Evolutionary conservation across 2,329 filamentous ascomycete species (phyloP), one percentile per base, ranked within the genome.

Genomic region (Fusarium tupiense): DNA sequence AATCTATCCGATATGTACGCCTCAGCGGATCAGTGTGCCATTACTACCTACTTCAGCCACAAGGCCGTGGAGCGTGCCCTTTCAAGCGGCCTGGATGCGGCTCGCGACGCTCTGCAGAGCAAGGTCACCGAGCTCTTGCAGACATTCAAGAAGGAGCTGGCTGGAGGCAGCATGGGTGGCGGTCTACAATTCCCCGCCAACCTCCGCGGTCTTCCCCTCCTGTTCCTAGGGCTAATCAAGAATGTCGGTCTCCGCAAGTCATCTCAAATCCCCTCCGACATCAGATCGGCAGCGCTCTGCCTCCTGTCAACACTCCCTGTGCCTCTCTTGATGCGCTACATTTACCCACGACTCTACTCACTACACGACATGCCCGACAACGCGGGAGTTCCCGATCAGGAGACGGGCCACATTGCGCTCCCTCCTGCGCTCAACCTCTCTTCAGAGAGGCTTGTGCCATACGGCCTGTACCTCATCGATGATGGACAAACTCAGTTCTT

Each of bases 401-500:
- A 93, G 80, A 98, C 94, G 6, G 95, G 94, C 78, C 94, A 97
- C 79, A 98, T 97, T 73, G 88, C 94, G 57, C 91, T 99, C 62
- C 96, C 96, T 31, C 94, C 94, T 9, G 88, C 94, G 1, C 80
- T 94, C 79, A 98, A 98, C 82, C 88, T 98, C 66, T 95, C 94
- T 7, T 98, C 95, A 3, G 94, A 96, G 82, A 91, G 93, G 53
- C 89, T 99, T 57, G 94, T 94, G 8, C 90, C 95, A 2, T 98
- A 97, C 80, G 96, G 96, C 35, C 86, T 99, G 24, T 99, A 99
- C 83, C 89, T 99, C 66, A 96, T 99, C 78, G 96, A 99, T 78
- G 96, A 99, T 80, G 95, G 95, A 6, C 96, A 98, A 83, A 98
- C 94, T 11, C 96, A 99, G 82, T 99, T 99, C 88, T 85, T 99